Base-by-base conservation (phyloP, 768 basidiomycete species). In the Cystobasidiopsis lactophilus region DNA sequence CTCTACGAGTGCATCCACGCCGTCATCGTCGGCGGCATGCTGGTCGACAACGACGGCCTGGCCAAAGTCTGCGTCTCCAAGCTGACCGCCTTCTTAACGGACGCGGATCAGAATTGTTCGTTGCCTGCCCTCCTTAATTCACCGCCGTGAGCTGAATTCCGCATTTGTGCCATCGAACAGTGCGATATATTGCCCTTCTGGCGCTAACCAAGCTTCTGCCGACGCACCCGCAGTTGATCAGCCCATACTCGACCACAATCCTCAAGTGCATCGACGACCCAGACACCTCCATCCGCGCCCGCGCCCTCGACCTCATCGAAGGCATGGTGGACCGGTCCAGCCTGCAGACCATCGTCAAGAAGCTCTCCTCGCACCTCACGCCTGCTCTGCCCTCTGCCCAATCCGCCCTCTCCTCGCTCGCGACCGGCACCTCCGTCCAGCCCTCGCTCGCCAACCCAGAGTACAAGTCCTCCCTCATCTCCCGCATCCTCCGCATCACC, bases 1-100 rank as follows among this genome's bases (percentile, higher is more conserved):
- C 69, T 98, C 14, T 98, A 96, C 65, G 93, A 98, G 70, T 98
- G 93, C 66, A 91, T 98, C 0, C 82, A 88, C 60, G 96, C 93
- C 0, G 95, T 86, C 61, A 96, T 98, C 59, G 85, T 85, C 11
- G 91, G 93, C 9, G 86, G 84, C 5, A 95, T 98, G 63, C 73
- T 96, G 10, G 79, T 80, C 59, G 81, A 79, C 3, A 53, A 61
- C 10, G 67, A 70, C 33, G 70, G 78, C 2, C 70, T 98, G 43
- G 93, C 93, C 4, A 73, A 73, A 54, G 77, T 79, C 11, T 98
- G 93, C 61, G 85, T 91, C 35, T 82, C 85, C 27, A 98, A 98
- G 66, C 72, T 98, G 35, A 83, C 86, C 21, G 76, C 76, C 29
- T 98, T 96, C 66, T 74, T 95, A 45, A 74, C 86, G 64, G 89